Percentiles rank a stretch among this genome's conserved stretches.
Conservation (phyloP, 2,329 filamentous ascomycete species). For the Nothophoma quercina region DNA sequence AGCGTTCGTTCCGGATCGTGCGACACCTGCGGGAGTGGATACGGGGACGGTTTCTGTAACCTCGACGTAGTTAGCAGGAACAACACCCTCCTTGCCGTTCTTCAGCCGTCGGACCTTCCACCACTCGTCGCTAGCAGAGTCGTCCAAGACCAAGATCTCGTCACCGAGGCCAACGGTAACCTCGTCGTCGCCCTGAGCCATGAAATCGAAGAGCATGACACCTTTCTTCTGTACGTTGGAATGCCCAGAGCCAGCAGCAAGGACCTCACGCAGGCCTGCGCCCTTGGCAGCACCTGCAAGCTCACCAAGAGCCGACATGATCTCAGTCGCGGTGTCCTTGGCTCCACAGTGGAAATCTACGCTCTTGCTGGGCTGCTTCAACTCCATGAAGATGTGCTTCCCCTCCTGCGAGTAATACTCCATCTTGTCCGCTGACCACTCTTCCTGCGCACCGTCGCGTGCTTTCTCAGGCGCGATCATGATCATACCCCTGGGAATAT, state of each 20-base stretch:
- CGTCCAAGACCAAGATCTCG: slow-evolving; percentile 89
- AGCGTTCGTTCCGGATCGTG: slow-evolving; percentile 64
- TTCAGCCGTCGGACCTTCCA: slow-evolving; percentile 93
- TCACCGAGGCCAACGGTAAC: slow-evolving; percentile 90
- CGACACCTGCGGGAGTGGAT: slow-evolving; percentile 56
- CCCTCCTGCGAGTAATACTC: slow-evolving; percentile 98
- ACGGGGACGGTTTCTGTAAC: slow-evolving; percentile 72
- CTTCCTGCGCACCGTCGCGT: slow-evolving; percentile 82
- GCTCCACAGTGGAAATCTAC: slow-evolving; percentile 96
- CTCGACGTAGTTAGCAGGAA: slow-evolving; percentile 96
- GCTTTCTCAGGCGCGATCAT: slow-evolving; percentile 88
- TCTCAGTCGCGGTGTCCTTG: slow-evolving; percentile 95
- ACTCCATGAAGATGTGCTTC: slow-evolving; percentile 95
- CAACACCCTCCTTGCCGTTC: slow-evolving; percentile 93
- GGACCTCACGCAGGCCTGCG: slow-evolving; percentile 84
- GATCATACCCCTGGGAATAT: slow-evolving; percentile 85
- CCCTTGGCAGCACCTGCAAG: slow-evolving; percentile 84
- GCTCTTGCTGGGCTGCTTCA: slow-evolving; percentile 91
- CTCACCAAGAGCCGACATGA: slow-evolving; percentile 86
- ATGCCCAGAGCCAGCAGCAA: slow-evolving; percentile 76
- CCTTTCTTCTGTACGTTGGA: slow-evolving; percentile 75
- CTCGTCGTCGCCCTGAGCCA: slow-evolving; percentile 95
- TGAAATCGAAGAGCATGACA: slow-evolving; percentile 90
- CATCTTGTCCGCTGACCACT: slow-evolving; percentile 94
- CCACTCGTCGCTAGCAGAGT: slow-evolving; percentile 95